Percentiles rank a stretch among this genome's conserved stretches.
Conservation (phyloP, 352 stramenopile species). For the Thalassiosira sp. region DNA sequence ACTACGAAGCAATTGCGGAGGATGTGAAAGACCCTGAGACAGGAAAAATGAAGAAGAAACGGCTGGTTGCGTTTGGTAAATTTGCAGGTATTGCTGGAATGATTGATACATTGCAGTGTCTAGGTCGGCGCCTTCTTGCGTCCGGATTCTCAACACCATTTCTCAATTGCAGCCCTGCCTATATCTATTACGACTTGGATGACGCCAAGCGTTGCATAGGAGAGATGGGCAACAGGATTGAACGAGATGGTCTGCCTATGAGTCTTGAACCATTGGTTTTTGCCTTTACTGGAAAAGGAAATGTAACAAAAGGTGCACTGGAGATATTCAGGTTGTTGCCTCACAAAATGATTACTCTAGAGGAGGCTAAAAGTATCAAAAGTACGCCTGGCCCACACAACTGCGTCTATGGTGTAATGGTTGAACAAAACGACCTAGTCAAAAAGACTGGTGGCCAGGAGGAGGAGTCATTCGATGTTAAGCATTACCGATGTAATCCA, state of each 20-base stretch:
- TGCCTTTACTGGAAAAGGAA: conserved; percentile 91
- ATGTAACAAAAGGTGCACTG: conserved; percentile 92
- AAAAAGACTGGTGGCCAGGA: conserved; percentile 17
- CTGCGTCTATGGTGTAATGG: conserved; percentile 66
- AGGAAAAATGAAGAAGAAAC: conserved; percentile 36
- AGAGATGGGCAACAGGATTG: conserved; percentile 86
- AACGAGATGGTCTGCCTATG: conserved; percentile 83
- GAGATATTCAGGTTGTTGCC: conserved; percentile 94
- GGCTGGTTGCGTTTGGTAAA: conserved; percentile 91
- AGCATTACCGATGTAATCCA: conserved; percentile 91
- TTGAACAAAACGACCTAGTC: conserved; percentile 67
- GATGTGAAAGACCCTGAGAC: conserved; percentile 53
- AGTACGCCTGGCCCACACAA: conserved; percentile 32
- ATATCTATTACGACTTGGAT: conserved; percentile 92
- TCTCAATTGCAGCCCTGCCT: conserved; percentile 90
- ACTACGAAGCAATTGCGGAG: conserved; percentile 95
- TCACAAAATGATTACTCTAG: conserved; percentile 87
- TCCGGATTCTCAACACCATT: conserved; percentile 92
- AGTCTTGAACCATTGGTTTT: conserved; percentile 86
- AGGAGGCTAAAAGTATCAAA: conserved; percentile 49
- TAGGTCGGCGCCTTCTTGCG: conserved; percentile 91
- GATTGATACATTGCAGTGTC: conserved; percentile 91
- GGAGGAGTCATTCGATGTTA: conserved; percentile 66
- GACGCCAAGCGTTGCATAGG: conserved; percentile 87
- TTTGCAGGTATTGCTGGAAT: conserved; percentile 94